Percentiles rank a stretch among this genome's conserved stretches.
These are phyloP conservation scores for Acacia pycnantha DNA, from an alignment of 331 rosid species.

Conservation along the genomic window DNA sequence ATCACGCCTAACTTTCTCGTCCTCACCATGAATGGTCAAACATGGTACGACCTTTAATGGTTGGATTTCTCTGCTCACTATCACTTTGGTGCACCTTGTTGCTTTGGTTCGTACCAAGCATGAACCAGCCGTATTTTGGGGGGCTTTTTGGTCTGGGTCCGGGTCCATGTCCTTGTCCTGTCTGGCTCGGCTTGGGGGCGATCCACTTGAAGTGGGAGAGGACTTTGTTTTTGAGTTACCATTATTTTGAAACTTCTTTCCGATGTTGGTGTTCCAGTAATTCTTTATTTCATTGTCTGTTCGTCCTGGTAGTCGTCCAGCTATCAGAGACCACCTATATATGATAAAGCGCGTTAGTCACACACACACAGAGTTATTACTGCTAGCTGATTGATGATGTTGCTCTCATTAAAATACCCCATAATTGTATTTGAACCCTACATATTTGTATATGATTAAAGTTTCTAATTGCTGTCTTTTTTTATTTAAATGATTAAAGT, in stretches of 20 bases:
- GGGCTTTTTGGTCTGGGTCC: neutral
- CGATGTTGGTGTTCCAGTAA: slow-evolving; percentile 71
- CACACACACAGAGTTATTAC: neutral
- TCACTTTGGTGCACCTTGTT: slow-evolving; percentile 54
- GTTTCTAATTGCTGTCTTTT: too few relatives aligned
- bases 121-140: neutral
- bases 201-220: neutral
- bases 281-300: slow-evolving; percentile 74
- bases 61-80: neutral
- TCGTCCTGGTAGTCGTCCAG: slow-evolving; percentile 85
- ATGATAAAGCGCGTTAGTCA: too few relatives aligned
- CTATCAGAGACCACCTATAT: slow-evolving; percentile 68
- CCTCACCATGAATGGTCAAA: neutral
- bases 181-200: neutral
- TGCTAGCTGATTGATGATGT: neutral
- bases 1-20: neutral
- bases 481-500: too few relatives aligned
- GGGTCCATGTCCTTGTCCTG: neutral
- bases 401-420: neutral
- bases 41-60: neutral
- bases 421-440: neutral
- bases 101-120: slow-evolving; percentile 52
- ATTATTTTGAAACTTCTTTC: slow-evolving; percentile 52
- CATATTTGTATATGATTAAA: neutral
- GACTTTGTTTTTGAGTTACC: neutral